Evolutionary conservation across 2,329 filamentous ascomycete species (phyloP).

Genomic region (Iodosphaeria phyllophila): DNA sequence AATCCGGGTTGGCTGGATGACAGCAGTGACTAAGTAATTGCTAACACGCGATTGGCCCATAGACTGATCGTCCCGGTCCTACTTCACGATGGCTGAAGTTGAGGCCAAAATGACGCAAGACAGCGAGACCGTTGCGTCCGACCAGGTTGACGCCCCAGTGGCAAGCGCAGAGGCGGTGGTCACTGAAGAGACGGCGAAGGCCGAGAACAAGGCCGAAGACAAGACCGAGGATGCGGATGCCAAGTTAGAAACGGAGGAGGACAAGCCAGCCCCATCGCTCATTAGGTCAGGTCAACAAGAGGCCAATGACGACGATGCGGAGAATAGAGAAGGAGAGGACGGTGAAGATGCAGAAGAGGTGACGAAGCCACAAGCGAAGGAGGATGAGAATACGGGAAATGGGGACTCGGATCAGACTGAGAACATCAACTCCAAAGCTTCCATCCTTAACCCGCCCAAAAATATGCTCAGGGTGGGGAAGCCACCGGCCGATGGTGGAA

Average conservation of each 20-base stretch:
- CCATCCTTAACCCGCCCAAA: conserved; percentile 7
- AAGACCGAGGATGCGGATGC: conserved; percentile 8
- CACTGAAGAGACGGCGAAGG: conserved; percentile 7
- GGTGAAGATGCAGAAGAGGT: no score
- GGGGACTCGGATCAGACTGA: no score
- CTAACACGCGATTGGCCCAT: no score
- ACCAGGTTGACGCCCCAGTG: no score
- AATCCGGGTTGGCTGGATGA: no score
- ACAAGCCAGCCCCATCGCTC: conserved; percentile 9
- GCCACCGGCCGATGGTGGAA: conserved; percentile 17
- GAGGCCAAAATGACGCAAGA: conserved; percentile 7
- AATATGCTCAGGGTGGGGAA: conserved; percentile 25
- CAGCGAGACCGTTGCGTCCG: no score
- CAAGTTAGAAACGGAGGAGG: conserved; percentile 9
- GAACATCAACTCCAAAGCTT: not conserved
- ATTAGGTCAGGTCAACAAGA: conserved; percentile 3
- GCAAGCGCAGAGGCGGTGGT: no score
- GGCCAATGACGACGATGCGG: conserved; percentile 4
- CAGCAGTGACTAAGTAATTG: no score
- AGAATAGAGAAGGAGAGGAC: no score
- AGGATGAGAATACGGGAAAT: no score
- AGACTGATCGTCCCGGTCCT: no score
- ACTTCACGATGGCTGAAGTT: conserved; percentile 3
- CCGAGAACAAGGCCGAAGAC: conserved; percentile 9
- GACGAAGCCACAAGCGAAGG: no score